Evolutionary conservation across 306 rosid genomes (phyloP).

Genomic region (Dryas drummondii): DNA sequence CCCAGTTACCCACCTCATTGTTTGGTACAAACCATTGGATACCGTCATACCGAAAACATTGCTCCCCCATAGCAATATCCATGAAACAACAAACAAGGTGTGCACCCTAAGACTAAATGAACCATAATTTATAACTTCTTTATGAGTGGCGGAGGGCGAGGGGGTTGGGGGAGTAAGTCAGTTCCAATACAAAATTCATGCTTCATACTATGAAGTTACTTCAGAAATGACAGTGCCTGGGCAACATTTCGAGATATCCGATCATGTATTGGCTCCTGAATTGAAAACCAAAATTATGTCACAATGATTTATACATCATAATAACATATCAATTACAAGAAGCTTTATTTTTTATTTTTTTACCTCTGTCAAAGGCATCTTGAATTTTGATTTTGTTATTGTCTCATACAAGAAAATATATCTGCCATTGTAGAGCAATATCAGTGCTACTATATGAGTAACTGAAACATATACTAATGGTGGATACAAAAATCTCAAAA

Average conservation of each 20-base stretch:
- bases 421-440: slow-evolving; percentile 42
- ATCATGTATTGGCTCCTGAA: slow-evolving; percentile 79
- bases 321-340: too few species aligned
- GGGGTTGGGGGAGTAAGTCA: not conserved
- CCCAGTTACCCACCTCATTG: not conserved
- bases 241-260: slow-evolving; percentile 79
- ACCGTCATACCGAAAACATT: too few species aligned
- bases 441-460: not conserved
- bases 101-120: too few species aligned
- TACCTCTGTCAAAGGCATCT: too few species aligned
- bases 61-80: too few species aligned
- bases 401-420: slow-evolving; percentile 90
- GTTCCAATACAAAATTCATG: not conserved
- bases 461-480: not conserved
- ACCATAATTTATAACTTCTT: too few species aligned
- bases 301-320: too few species aligned
- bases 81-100: too few species aligned
- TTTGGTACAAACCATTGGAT: not conserved
- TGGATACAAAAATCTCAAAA: slow-evolving; percentile 1
- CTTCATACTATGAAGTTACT: slow-evolving; percentile 24
- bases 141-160: too few species aligned
- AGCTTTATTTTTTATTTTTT: too few species aligned
- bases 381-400: slow-evolving; percentile 74
- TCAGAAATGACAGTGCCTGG: slow-evolving; percentile 54
- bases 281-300: too few species aligned